phyloP scores from a whole-genome alignment of 2,329 filamentous ascomycete genomes.

The Aspergillus sp. region DNA sequence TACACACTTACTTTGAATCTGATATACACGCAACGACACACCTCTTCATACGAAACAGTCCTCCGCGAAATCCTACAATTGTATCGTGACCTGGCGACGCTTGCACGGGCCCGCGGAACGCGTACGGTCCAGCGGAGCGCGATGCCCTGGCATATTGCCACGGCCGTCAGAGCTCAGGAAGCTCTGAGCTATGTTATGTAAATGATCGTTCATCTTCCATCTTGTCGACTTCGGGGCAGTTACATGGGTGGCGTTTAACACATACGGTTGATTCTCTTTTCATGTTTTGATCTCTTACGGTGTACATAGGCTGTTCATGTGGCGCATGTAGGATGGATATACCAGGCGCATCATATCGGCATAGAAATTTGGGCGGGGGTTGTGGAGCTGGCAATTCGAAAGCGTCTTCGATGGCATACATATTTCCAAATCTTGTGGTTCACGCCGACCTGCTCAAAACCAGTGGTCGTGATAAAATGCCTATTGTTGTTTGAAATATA shows the following conservation, averaged over 20 bases:
- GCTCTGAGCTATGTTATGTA: slow-evolving; percentile 41
- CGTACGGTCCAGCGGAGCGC: slow-evolving; percentile 38
- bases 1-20: slow-evolving; percentile 43
- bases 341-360: slow-evolving; percentile 8
- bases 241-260: slow-evolving; percentile 2
- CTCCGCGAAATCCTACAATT: slow-evolving; percentile 42
- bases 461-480: too few species aligned
- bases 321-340: slow-evolving; percentile 11
- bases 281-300: slow-evolving; percentile 3
- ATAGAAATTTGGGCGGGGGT: neutral
- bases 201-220: slow-evolving; percentile 12
- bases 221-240: slow-evolving; percentile 6
- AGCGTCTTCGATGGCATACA: too few species aligned
- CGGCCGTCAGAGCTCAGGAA: slow-evolving; percentile 42
- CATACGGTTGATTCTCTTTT: neutral
- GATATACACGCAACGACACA: slow-evolving; percentile 31
- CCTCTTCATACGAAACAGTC: slow-evolving; percentile 31
- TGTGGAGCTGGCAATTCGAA: too few species aligned
- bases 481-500: too few species aligned
- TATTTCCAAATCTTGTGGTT: too few species aligned
- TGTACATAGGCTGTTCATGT: slow-evolving; percentile 14
- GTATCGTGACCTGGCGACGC: slow-evolving; percentile 44
- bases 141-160: slow-evolving; percentile 49
- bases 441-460: too few species aligned
- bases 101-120: slow-evolving; percentile 43